Evolutionary conservation across 768 basidiomycete genomes (phyloP).

Genomic region (Dendrothele bispora): DNA sequence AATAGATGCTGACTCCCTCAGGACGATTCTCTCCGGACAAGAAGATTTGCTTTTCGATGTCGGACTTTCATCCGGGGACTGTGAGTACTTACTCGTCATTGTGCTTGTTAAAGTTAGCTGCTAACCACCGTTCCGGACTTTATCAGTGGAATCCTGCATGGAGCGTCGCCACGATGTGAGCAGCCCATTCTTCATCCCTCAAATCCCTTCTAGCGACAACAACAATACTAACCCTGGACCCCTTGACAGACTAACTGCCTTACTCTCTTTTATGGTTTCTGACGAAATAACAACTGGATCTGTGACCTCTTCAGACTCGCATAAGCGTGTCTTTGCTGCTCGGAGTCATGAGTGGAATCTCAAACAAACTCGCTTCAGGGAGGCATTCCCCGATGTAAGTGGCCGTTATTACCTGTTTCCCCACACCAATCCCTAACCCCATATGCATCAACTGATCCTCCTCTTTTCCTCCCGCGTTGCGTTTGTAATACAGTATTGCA

Average conservation of each 20-base stretch:
- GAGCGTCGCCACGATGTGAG: slow-evolving; percentile 93
- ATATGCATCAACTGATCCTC: slow-evolving; percentile 10
- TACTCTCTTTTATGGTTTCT: slow-evolving; percentile 92
- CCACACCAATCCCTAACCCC: no score
- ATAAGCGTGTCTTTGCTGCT: slow-evolving; percentile 76
- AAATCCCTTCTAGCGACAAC: no score
- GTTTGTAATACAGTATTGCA: slow-evolving; percentile 60
- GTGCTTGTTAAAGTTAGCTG: slow-evolving; percentile 41
- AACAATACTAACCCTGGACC: slow-evolving; percentile 25
- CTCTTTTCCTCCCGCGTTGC: slow-evolving; percentile 13
- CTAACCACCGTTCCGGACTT: slow-evolving; percentile 43
- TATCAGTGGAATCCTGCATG: slow-evolving; percentile 91
- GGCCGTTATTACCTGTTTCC: no score
- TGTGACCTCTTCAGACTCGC: slow-evolving; percentile 72
- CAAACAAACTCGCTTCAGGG: slow-evolving; percentile 73
- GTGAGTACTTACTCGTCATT: slow-evolving; percentile 42
- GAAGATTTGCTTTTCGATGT: slow-evolving; percentile 99
- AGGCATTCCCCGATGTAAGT: slow-evolving; percentile 86
- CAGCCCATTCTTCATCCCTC: slow-evolving; percentile 18
- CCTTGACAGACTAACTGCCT: slow-evolving; percentile 75
- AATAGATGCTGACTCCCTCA: slow-evolving; percentile 86
- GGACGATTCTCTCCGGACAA: slow-evolving; percentile 89
- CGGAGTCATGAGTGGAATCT: slow-evolving; percentile 89
- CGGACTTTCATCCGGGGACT: slow-evolving; percentile 88
- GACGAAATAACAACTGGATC: slow-evolving; percentile 98